These are phyloP conservation scores for Botrytis tulipae DNA, from an alignment of 2,329 filamentous ascomycete genomes.

Conservation along the genomic window DNA sequence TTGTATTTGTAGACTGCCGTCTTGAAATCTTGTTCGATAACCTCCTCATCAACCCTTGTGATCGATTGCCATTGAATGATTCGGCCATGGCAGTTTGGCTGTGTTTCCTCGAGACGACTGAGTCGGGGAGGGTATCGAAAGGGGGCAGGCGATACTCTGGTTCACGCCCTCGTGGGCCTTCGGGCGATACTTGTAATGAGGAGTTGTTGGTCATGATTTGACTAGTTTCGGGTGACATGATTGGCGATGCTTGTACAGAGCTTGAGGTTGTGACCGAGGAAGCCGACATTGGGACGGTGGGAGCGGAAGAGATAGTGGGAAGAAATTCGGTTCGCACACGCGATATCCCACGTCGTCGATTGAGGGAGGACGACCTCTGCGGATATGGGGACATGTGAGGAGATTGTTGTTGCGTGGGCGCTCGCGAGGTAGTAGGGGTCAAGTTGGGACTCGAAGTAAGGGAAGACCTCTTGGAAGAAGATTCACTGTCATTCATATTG, in stretches of 20 bases:
- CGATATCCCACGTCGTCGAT: slow-evolving; percentile 29
- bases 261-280: slow-evolving; percentile 54
- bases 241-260: slow-evolving; percentile 55
- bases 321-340: slow-evolving; percentile 38
- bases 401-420: slow-evolving; percentile 8
- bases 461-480: slow-evolving; percentile 8
- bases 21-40: slow-evolving; percentile 78
- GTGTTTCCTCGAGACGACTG: slow-evolving; percentile 60
- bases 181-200: slow-evolving; percentile 66
- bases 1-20: slow-evolving; percentile 72
- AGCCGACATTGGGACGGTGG: slow-evolving; percentile 51
- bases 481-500: not conserved
- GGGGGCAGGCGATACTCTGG: slow-evolving; percentile 52
- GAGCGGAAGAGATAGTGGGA: slow-evolving; percentile 31
- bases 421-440: not conserved
- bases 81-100: slow-evolving; percentile 65
- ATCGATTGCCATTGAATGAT: slow-evolving; percentile 54
- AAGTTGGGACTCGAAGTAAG: slow-evolving; percentile 13
- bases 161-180: slow-evolving; percentile 56
- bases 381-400: slow-evolving; percentile 7
- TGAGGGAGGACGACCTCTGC: slow-evolving; percentile 22
- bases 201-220: slow-evolving; percentile 55
- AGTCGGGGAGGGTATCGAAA: slow-evolving; percentile 67
- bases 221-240: slow-evolving; percentile 54
- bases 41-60: slow-evolving; percentile 73